Base-by-base conservation (phyloP, 148 eudicot genomes). In the Vaccinium myrtillus region DNA sequence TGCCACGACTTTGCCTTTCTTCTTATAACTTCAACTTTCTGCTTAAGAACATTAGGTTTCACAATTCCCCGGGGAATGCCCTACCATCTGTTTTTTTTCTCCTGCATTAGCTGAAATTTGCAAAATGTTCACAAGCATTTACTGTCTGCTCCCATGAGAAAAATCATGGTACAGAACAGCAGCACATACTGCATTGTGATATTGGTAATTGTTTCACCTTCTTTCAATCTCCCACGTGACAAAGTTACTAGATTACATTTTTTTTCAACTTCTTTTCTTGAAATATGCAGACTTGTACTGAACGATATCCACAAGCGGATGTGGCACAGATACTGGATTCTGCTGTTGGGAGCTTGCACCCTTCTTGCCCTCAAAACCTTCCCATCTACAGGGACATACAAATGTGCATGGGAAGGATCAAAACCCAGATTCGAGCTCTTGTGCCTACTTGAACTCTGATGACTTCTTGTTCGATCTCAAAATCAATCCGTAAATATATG, bases 321-420 rank as follows among this genome's bases (percentile, higher is more conserved):
- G 98, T 95, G 75, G 97, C 98, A 14, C 92, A 92, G 84, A 87
- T 95, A 81, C 85, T 95, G 77, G 95, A 95, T 89, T 89, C 90
- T 32, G 95, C 97, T 0, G 93, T 94, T 50, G 85, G 93, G 82
- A 90, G 93, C 78, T 87, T 95, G 82, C 95, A 91, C 69, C 98
- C 97, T 12, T 84, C 90, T 85, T 90, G 91, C 86, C 81, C 97
- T 7, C 93, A 92, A 84, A 94, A 95, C 86, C 88, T 92, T 85
- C 92, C 94, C 13, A 82, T 92, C 51, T 95, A 94, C 78, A 80
- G 90, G 8, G 97, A 95, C 69, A 93, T 95, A 81, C 94, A 95
- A 86, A 94, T 89, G 88, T 94, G 95, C 88, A 90, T 95, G 96
- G 94, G 95, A 61, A 95, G 89, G 61, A 93, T 95, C 85, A 88